Conservation (phyloP, 345 rosid genomes). For the Brassica carinata region DNA sequence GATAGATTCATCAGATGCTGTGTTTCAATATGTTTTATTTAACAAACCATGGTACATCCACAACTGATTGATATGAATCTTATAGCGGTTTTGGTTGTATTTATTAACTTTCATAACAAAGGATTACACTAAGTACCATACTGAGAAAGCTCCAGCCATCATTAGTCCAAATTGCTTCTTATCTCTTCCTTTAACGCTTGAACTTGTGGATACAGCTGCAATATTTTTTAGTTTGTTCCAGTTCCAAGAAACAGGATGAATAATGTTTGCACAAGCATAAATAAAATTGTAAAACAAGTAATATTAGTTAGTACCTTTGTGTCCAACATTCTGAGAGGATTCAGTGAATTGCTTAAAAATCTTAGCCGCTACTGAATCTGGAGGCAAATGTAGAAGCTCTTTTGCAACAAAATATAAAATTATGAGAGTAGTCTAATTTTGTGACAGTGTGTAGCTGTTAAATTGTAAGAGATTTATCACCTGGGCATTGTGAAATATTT, state of each 20-base stretch:
- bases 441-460: not conserved
- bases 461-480: conserved; percentile 15
- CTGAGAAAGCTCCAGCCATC: conserved; percentile 30
- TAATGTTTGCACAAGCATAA: not conserved
- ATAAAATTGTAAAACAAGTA: not conserved
- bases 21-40: conserved; percentile 14
- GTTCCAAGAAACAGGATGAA: not conserved
- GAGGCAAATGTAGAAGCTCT: conserved; percentile 48
- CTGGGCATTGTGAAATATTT: conserved; percentile 47
- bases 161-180: conserved; percentile 20
- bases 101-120: not conserved
- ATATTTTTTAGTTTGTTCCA: not conserved
- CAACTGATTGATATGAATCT: conserved; percentile 14
- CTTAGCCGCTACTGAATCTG: conserved; percentile 39
- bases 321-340: conserved; percentile 23
- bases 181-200: conserved; percentile 30
- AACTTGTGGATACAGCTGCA: conserved; percentile 31
- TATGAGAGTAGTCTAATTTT: conserved; percentile 7
- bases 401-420: conserved; percentile 21
- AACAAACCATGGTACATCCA: conserved; percentile 30
- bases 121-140: conserved; percentile 28
- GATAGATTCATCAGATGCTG: not conserved
- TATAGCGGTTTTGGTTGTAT: not conserved
- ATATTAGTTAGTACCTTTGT: conserved; percentile 15
- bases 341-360: conserved; percentile 43